These are phyloP conservation scores for Dactylonectria estremocensis DNA, from an alignment of 2,329 filamentous ascomycete species.

Conservation along the genomic window DNA sequence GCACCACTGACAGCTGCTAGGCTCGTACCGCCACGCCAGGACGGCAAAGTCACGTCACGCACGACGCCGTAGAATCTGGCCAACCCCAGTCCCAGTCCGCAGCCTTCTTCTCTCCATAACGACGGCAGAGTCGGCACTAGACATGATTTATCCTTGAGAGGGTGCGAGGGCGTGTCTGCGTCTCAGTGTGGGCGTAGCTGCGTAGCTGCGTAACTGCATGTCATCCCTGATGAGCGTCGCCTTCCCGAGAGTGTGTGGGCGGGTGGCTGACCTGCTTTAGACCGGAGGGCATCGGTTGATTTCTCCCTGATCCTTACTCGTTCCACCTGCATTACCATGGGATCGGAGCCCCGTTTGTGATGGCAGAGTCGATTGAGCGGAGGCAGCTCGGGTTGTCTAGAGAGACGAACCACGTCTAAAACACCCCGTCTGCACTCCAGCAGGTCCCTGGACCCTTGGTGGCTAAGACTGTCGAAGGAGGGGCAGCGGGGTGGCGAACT, in stretches of 20 bases:
- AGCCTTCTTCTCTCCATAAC: conserved; percentile 18
- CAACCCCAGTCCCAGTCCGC: conserved; percentile 14
- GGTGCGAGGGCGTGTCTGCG: conserved; percentile 17
- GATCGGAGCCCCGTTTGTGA: conserved; percentile 16
- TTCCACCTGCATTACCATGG: conserved; percentile 9
- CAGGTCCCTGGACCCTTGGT: not conserved
- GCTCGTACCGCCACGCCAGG: conserved; percentile 26
- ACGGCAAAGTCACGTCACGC: conserved; percentile 7
- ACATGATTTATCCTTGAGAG: conserved; percentile 20
- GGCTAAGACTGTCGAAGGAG: conserved; percentile 30
- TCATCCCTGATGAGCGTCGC: conserved; percentile 40
- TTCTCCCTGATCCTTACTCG: conserved; percentile 16
- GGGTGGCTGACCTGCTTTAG: conserved; percentile 32
- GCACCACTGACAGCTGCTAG: conserved; percentile 9
- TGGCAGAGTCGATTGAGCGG: conserved; percentile 4
- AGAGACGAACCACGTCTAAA: conserved; percentile 18
- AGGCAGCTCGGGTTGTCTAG: conserved; percentile 10
- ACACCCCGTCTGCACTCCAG: conserved; percentile 13
- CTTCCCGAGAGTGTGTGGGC: conserved; percentile 38
- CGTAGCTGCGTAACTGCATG: conserved; percentile 44
- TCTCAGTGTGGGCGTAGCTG: conserved; percentile 39
- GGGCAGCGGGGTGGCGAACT: conserved; percentile 34
- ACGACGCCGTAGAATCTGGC: not conserved
- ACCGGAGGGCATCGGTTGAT: conserved; percentile 8
- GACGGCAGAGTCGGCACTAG: conserved; percentile 14